Conservation (phyloP, 169 alveolate genomes). For the Eimeria sp. region DNA sequence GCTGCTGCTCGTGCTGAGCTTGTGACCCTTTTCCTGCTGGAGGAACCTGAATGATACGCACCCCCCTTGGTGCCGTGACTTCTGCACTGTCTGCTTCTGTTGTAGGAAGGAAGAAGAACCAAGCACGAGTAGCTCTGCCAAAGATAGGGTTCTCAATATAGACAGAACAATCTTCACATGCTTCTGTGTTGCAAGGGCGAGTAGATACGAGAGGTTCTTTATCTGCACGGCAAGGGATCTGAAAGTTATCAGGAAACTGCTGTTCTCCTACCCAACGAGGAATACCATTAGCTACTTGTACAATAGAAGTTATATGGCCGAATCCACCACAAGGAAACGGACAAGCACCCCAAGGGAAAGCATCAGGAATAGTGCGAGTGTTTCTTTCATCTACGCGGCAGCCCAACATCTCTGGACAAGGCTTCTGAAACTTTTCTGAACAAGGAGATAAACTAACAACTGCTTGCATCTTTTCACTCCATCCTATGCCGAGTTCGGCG, state of each 20-base stretch:
- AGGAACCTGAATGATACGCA: neutral
- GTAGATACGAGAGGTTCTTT: conserved; percentile 75
- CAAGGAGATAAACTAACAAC: conserved; percentile 72
- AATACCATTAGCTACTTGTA: conserved; percentile 81
- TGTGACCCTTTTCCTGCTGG: neutral
- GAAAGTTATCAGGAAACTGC: conserved; percentile 79
- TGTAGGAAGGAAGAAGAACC: conserved; percentile 78
- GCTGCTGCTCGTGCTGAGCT: neutral
- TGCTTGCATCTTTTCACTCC: conserved; percentile 77
- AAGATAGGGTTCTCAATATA: conserved; percentile 49
- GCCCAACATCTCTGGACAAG: conserved; percentile 66
- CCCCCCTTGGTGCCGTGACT: conserved; percentile 78
- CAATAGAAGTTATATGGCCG: conserved; percentile 75
- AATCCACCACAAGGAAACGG: conserved; percentile 82
- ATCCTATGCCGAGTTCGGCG: conserved; percentile 55
- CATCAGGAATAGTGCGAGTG: conserved; percentile 68
- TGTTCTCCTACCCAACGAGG: conserved; percentile 81
- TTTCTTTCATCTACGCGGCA: conserved; percentile 72
- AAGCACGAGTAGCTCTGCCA: conserved; percentile 60
- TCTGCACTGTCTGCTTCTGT: conserved; percentile 72
- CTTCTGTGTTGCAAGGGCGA: conserved; percentile 71
- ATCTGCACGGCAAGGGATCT: conserved; percentile 78
- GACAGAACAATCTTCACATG: conserved; percentile 79
- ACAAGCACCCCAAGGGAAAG: conserved; percentile 82
- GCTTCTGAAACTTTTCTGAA: conserved; percentile 10